These are phyloP conservation scores for Colletotrichum incanum DNA, from an alignment of 2,329 filamentous ascomycete species.

Conservation along the genomic window DNA sequence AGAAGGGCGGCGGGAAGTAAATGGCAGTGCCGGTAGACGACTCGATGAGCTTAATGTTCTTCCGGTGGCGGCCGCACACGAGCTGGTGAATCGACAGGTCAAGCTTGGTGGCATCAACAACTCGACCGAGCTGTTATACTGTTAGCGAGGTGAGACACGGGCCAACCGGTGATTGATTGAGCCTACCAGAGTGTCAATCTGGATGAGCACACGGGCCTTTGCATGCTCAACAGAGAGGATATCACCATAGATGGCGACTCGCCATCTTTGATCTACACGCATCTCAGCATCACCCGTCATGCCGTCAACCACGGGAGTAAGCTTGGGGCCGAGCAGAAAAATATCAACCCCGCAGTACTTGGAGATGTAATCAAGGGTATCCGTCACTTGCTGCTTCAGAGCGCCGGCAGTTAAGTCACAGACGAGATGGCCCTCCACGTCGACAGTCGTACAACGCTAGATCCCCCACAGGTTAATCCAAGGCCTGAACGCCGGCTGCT, in stretches of 20 bases:
- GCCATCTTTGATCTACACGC: constrained; percentile 90
- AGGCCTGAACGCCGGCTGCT: not conserved
- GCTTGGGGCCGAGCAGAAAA: constrained; percentile 92
- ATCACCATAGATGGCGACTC: constrained; percentile 95
- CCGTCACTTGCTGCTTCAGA: constrained; percentile 82
- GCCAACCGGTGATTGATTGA: not conserved
- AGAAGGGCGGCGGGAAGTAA: constrained; percentile 97
- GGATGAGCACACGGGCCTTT: constrained; percentile 95
- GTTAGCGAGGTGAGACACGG: constrained; percentile 33
- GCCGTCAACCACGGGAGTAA: constrained; percentile 82
- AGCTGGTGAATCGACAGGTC: constrained; percentile 92
- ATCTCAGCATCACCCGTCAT: constrained; percentile 85
- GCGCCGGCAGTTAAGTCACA: constrained; percentile 76
- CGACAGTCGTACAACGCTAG: constrained; percentile 92
- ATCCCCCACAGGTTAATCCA: constrained; percentile 47
- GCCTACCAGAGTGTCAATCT: constrained; percentile 92
- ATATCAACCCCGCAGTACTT: constrained; percentile 95
- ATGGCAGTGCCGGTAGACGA: constrained; percentile 96
- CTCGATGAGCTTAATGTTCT: constrained; percentile 98
- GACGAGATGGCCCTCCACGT: constrained; percentile 92
- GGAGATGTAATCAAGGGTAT: constrained; percentile 89
- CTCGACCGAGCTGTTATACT: constrained; percentile 73
- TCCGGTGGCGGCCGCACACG: constrained; percentile 92
- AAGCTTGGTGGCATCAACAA: constrained; percentile 85
- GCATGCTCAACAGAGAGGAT: constrained; percentile 96